A percentile compares a stretch with the other conserved stretches of the same genome.
Evolutionary conservation across 2,329 filamentous ascomycete species (phyloP).

Genomic region (Trichoderma semiorbis): DNA sequence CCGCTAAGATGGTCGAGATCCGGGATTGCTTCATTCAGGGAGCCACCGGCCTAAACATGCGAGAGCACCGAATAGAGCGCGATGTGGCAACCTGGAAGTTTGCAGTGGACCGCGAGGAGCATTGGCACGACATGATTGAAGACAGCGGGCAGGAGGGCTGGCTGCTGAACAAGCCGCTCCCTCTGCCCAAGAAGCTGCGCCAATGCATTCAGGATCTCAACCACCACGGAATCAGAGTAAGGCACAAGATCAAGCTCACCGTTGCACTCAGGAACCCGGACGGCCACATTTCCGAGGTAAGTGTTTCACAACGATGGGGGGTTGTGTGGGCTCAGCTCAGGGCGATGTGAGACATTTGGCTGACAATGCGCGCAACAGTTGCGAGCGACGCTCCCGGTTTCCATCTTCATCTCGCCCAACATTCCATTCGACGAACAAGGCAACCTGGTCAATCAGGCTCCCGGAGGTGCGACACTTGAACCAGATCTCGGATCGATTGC

Average conservation of each 20-base stretch:
- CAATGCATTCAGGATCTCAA: constrained; percentile 88
- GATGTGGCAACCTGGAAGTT: constrained; percentile 60
- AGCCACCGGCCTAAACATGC: constrained; percentile 44
- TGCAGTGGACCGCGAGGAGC: constrained; percentile 52
- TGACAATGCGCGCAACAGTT: constrained; percentile 48
- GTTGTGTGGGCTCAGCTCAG: neutral
- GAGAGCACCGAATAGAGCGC: constrained; percentile 60
- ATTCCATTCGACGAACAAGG: constrained; percentile 86
- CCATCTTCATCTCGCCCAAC: constrained; percentile 93
- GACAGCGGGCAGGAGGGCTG: constrained; percentile 66
- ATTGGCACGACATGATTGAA: constrained; percentile 67
- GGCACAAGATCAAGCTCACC: constrained; percentile 88
- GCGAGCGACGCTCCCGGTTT: constrained; percentile 83
- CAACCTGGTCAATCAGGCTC: constrained; percentile 64
- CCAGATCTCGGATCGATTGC: constrained; percentile 63
- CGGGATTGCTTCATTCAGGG: constrained; percentile 62
- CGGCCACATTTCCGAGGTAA: constrained; percentile 84
- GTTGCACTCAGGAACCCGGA: constrained; percentile 93
- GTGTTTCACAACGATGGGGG: constrained; percentile 21
- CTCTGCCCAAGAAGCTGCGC: constrained; percentile 76
- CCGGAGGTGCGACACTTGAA: constrained; percentile 45
- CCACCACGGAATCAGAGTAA: constrained; percentile 82
- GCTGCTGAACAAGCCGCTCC: constrained; percentile 57
- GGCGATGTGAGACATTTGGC: constrained; percentile 5
- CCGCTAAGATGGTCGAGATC: constrained; percentile 74